These are phyloP conservation scores for Halteria grandinella DNA, from an alignment of 73 alveolate genomes.

Conservation along the genomic window DNA sequence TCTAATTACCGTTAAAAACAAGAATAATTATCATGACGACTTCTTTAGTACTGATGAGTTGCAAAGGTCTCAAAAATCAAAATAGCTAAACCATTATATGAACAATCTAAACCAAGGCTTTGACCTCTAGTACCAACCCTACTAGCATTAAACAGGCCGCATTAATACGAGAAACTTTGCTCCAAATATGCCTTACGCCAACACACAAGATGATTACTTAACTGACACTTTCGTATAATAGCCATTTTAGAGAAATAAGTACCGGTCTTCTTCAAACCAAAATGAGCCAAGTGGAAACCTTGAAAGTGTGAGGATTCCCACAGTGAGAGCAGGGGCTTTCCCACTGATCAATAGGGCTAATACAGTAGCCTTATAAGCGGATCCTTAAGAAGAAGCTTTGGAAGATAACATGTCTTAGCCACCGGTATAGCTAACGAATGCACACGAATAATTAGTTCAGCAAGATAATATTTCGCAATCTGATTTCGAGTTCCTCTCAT, in stretches of 20 bases:
- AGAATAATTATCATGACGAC: slow-evolving; percentile 7
- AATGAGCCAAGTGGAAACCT: too few relatives aligned
- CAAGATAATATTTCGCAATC: slow-evolving; percentile 36
- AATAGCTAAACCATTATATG: background rate
- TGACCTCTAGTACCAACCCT: background rate
- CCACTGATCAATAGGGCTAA: background rate
- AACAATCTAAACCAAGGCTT: background rate
- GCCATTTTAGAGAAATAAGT: too few relatives aligned
- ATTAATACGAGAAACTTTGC: too few relatives aligned
- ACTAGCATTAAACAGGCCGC: background rate
- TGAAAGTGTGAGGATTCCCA: too few relatives aligned
- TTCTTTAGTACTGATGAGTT: background rate
- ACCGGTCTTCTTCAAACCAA: too few relatives aligned
- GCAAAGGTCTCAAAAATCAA: background rate
- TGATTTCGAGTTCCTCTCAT: slow-evolving; percentile 31
- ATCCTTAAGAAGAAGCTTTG: background rate
- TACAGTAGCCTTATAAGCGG: background rate
- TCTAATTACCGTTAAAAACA: background rate
- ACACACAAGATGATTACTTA: too few relatives aligned
- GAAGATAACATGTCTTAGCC: background rate
- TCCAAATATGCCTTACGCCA: too few relatives aligned
- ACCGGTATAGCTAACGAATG: background rate
- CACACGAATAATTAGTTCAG: background rate
- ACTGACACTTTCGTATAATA: too few relatives aligned
- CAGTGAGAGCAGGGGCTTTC: background rate